Base-by-base conservation (phyloP, 2,329 filamentous ascomycete species). In the Parastagonospora avenae region DNA sequence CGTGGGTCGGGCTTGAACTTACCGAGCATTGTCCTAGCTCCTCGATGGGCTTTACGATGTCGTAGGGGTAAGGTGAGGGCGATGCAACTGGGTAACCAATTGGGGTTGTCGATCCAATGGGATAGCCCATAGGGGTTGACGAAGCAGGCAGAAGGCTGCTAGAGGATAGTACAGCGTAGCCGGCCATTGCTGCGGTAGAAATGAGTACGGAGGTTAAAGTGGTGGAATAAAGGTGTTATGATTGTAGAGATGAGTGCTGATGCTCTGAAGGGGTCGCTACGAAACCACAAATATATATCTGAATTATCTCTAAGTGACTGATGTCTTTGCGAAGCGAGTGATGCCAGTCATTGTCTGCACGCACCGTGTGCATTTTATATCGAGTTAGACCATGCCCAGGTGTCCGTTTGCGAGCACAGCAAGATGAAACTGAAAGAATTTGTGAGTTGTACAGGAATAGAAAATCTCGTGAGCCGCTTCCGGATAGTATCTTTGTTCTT, bases 401-500 rank as follows among this genome's bases (percentile, higher is more conserved):
- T 48, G 28, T 32, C 61, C 59, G 62, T 61, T 64, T 67, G 62
- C 62, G 49, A 59, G 42, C 14, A 19, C 15, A 29, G 29, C 30
- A 29, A 37, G 8, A 8, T 29, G 31, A 9, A 37, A n/a, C 8
- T 54, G 33, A 57, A 61, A 57, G 49, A 50, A 16, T 36, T 9
- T n/a, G 9, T 27, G 27, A n/a, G 31, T 42, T 32, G 11, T 46
- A 36, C 9, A 29, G 29, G 16, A 14, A 10, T 47, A 60, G 60
- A 57, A 60, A 62, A 56, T 59, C 46, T 14, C 6, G 2, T 12
- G 35, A 9, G 36, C 49, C 52, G 62, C 48, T 62, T 62, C 41
- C 63, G 60, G 52, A 8, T 30, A 31, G 12, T 8, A 28, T 50
- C 57, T 64, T 64, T 67, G 55, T 65, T 55, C 27, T n/a, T 19